These are phyloP conservation scores for Suillus subalutaceus DNA, from an alignment of 768 basidiomycete genomes.

Conservation along the genomic window DNA sequence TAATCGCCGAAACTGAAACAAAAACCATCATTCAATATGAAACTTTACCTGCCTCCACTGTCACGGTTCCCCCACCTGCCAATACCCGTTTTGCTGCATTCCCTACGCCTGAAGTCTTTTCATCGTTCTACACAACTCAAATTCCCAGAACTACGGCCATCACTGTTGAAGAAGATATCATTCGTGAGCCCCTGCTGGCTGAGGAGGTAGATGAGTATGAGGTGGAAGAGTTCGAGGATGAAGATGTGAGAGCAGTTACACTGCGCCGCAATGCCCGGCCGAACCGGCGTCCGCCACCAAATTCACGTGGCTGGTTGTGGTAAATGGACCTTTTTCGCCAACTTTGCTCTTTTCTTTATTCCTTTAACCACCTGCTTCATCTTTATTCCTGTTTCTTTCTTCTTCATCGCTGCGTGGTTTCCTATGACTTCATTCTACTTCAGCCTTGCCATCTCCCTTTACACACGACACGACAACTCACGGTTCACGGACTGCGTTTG, in stretches of 20 bases:
- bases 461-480: constrained; percentile 32
- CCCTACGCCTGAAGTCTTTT: constrained; percentile 68
- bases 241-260: constrained; percentile 42
- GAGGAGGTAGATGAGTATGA: constrained; percentile 44
- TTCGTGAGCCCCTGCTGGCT: constrained; percentile 34
- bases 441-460: constrained; percentile 12
- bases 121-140: constrained; percentile 56
- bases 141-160: constrained; percentile 78
- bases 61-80: constrained; percentile 75
- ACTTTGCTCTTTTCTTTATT: constrained; percentile 36
- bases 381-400: constrained; percentile 11
- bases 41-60: constrained; percentile 58
- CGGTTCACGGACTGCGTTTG: constrained; percentile 22
- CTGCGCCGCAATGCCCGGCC: constrained; percentile 46
- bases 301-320: constrained; percentile 62
- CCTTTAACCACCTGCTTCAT: constrained; percentile 25
- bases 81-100: constrained; percentile 76
- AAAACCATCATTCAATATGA: constrained; percentile 61
- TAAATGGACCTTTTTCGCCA: constrained; percentile 32
- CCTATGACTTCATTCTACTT: constrained; percentile 9
- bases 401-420: constrained; percentile 15
- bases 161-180: constrained; percentile 61
- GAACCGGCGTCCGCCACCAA: constrained; percentile 47
- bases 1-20: constrained; percentile 56
- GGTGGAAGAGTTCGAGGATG: constrained; percentile 44